Percentiles rank a stretch among this genome's conserved stretches.
phyloP scores from a whole-genome alignment of 2,329 filamentous ascomycete species.

The Ceratocystis cubensis region DNA sequence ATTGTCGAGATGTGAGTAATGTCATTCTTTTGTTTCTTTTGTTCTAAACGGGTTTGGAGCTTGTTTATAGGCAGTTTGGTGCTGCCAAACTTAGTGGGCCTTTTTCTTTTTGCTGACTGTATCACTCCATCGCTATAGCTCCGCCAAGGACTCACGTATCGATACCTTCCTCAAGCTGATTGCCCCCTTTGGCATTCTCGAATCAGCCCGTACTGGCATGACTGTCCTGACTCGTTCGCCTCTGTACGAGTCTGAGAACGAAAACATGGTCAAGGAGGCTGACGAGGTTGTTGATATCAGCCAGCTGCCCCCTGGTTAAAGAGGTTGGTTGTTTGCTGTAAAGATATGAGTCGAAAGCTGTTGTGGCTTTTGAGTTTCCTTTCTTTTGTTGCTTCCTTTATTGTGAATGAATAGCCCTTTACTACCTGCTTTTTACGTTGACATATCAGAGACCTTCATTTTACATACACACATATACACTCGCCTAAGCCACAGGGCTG shows the following conservation, averaged over 20 bases:
- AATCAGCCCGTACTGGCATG: slow-evolving; percentile 87
- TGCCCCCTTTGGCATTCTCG: slow-evolving; percentile 85
- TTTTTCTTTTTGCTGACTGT: slow-evolving; percentile 23
- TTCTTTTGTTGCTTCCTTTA: slow-evolving; percentile 35
- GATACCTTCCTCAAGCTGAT: slow-evolving; percentile 97
- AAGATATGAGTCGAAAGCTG: neutral
- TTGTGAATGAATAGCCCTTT: neutral
- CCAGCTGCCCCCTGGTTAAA: slow-evolving; percentile 78
- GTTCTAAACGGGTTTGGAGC: neutral
- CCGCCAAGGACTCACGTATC: slow-evolving; percentile 84
- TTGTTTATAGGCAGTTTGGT: neutral
- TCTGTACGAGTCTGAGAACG: slow-evolving; percentile 61
- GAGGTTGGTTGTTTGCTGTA: slow-evolving; percentile 4
- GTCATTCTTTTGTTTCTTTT: neutral
- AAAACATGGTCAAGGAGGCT: slow-evolving; percentile 64
- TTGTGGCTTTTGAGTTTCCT: slow-evolving; percentile 13
- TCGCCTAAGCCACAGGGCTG: neutral
- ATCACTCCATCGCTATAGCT: slow-evolving; percentile 38
- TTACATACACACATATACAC: slow-evolving; percentile 2
- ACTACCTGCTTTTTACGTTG: slow-evolving; percentile 52
- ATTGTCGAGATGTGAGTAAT: slow-evolving; percentile 83
- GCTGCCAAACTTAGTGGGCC: neutral
- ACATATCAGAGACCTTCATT: slow-evolving; percentile 69
- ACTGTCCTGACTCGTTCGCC: slow-evolving; percentile 95
- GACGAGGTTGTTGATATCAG: slow-evolving; percentile 91